Evolutionary conservation across 495 filamentous ascomycete species (phyloP).

Genomic region (Penicillium arizonense): DNA sequence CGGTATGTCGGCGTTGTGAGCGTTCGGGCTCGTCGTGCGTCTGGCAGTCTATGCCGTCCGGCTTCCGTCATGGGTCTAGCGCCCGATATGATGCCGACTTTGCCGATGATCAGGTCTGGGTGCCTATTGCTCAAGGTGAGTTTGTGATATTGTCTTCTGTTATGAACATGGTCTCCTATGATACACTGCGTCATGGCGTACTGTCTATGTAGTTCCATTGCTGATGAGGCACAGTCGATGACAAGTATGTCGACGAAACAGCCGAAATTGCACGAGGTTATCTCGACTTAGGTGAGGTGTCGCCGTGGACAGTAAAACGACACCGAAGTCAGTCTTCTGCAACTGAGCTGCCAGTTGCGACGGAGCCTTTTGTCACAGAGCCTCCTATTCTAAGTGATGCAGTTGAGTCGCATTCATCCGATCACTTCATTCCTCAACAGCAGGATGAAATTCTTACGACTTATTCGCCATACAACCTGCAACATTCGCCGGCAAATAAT

Average conservation of each 20-base stretch:
- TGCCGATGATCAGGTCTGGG: slow-evolving; percentile 22
- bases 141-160: not conserved
- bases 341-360: not conserved
- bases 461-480: slow-evolving; percentile 10
- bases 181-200: no score
- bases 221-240: slow-evolving; percentile 10
- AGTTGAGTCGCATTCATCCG: slow-evolving; percentile 4
- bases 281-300: slow-evolving; percentile 4
- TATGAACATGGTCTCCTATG: no score
- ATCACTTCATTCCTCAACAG: slow-evolving; percentile 3
- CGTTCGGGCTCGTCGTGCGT: slow-evolving; percentile 16
- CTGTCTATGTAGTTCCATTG: not conserved
- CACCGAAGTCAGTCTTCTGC: slow-evolving; percentile 2
- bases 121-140: slow-evolving; percentile 15
- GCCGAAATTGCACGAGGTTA: slow-evolving; percentile 18
- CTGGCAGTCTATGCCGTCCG: slow-evolving; percentile 14
- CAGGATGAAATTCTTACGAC: not conserved
- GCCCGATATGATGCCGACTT: slow-evolving; percentile 17
- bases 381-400: slow-evolving; percentile 5
- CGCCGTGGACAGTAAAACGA: not conserved
- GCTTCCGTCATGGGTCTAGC: slow-evolving; percentile 24
- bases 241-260: slow-evolving; percentile 22
- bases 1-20: slow-evolving; percentile 18
- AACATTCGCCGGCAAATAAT: slow-evolving; percentile 10
- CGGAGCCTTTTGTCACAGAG: not conserved